Conservation (phyloP, 1,284 basidiomycete species). For the Neolentinus lepideus region DNA sequence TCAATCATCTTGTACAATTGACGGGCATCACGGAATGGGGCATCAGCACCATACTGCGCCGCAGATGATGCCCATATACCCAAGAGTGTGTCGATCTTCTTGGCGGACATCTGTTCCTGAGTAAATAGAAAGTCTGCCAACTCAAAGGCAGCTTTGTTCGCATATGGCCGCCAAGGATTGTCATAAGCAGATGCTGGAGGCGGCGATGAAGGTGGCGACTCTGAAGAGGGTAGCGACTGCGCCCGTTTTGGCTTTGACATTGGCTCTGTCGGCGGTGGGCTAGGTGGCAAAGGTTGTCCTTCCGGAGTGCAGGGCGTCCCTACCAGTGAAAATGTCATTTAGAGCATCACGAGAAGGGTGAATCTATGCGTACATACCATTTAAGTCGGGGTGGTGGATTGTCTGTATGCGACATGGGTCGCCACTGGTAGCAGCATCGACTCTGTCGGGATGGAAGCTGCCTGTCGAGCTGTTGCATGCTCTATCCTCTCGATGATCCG, state of each 20-base stretch:
- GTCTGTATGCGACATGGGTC: neutral
- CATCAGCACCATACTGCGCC: conserved; percentile 3
- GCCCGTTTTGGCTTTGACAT: neutral
- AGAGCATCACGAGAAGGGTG: neutral
- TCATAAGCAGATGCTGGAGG: neutral
- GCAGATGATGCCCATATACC: conserved; percentile 7
- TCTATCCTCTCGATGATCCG: neutral
- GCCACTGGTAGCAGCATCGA: neutral
- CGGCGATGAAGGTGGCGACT: neutral
- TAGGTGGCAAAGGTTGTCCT: neutral
- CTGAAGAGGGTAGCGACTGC: neutral
- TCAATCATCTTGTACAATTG: conserved; percentile 21
- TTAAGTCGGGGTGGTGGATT: neutral
- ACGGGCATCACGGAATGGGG: conserved; percentile 16
- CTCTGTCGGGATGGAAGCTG: neutral
- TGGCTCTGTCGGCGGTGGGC: neutral
- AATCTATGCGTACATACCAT: neutral
- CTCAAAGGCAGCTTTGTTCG: conserved; percentile 10
- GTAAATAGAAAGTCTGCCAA: no score
- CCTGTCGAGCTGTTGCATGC: neutral
- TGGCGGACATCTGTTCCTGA: no score
- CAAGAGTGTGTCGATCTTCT: conserved; percentile 9
- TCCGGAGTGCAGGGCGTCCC: neutral
- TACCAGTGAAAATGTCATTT: neutral
- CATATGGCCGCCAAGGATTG: conserved; percentile 8